Evolutionary conservation across 2,329 filamentous ascomycete species (phyloP).

Genomic region (Ophiostoma piceae): DNA sequence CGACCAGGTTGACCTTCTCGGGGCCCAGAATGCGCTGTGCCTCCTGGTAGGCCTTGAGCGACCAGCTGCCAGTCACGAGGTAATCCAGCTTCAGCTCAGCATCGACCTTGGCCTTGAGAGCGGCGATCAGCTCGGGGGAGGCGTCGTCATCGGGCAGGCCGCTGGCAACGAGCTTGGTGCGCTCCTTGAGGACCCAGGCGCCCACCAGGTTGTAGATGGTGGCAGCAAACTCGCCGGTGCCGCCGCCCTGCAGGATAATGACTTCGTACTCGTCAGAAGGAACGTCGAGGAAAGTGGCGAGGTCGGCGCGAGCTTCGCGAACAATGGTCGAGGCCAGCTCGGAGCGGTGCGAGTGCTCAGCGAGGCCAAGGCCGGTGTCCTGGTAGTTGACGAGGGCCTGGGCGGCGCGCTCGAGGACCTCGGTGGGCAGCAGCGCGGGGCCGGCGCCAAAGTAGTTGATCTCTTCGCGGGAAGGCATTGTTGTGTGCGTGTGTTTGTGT

Average conservation of each 20-base stretch:
- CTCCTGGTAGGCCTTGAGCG: slow-evolving; percentile 81
- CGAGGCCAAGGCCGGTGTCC: slow-evolving; percentile 73
- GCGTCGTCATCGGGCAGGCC: slow-evolving; percentile 41
- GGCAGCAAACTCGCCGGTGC: slow-evolving; percentile 79
- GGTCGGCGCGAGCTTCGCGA: slow-evolving; percentile 67
- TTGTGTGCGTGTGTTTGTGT: background rate
- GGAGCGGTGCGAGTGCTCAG: slow-evolving; percentile 87
- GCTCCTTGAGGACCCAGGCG: slow-evolving; percentile 70
- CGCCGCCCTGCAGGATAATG: slow-evolving; percentile 81
- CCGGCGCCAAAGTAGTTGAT: slow-evolving; percentile 69
- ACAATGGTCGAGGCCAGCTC: slow-evolving; percentile 72
- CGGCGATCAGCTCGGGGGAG: slow-evolving; percentile 29
- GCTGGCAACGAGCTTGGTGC: slow-evolving; percentile 47
- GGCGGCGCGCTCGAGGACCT: slow-evolving; percentile 71
- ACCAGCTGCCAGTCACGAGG: slow-evolving; percentile 86
- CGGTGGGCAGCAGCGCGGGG: slow-evolving; percentile 77
- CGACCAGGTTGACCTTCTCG: slow-evolving; percentile 70
- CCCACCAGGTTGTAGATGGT: slow-evolving; percentile 78
- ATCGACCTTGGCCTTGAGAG: slow-evolving; percentile 55
- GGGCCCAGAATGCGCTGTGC: slow-evolving; percentile 70
- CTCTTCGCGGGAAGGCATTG: slow-evolving; percentile 28
- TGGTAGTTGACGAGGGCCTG: slow-evolving; percentile 76
- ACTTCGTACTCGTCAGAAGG: slow-evolving; percentile 72
- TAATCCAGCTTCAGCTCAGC: slow-evolving; percentile 79
- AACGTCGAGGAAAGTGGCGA: slow-evolving; percentile 71